Evolutionary conservation across 768 basidiomycete genomes (phyloP).

Genomic region (Mycena pura): DNA sequence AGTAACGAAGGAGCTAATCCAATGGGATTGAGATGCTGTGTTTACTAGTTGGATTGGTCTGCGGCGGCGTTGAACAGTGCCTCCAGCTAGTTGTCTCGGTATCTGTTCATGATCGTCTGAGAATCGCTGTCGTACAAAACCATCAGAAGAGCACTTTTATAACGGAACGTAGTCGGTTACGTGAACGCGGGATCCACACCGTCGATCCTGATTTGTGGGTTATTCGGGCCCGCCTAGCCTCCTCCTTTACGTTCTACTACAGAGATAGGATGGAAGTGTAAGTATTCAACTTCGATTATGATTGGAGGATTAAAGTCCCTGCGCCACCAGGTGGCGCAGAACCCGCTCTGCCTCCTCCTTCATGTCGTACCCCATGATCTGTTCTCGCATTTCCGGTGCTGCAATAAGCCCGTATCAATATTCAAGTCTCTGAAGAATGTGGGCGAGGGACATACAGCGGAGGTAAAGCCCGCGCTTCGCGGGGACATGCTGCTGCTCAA

Average conservation of each 20-base stretch:
- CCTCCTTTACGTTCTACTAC: too few species aligned
- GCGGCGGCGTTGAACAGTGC: not conserved
- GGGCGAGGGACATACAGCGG: slow-evolving; percentile 7
- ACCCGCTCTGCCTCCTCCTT: slow-evolving; percentile 7
- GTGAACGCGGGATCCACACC: not conserved
- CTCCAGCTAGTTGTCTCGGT: not conserved
- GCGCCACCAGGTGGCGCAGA: not conserved
- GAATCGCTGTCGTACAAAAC: not conserved
- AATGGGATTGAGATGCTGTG: too few species aligned
- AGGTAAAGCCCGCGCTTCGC: slow-evolving; percentile 20
- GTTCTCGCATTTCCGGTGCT: slow-evolving; percentile 17
- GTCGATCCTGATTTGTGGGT: not conserved
- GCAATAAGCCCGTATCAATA: not conserved
- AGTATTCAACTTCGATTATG: not conserved
- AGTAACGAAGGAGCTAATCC: too few species aligned
- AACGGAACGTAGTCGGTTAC: not conserved
- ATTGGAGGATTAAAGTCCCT: not conserved
- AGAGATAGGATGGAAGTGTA: too few species aligned
- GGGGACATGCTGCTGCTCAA: slow-evolving; percentile 15
- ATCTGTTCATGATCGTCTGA: not conserved
- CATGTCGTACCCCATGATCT: slow-evolving; percentile 19
- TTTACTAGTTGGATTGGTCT: not conserved
- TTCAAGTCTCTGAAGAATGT: not conserved
- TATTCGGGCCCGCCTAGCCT: too few species aligned
- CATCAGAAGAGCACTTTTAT: not conserved